phyloP scores from a whole-genome alignment of 768 basidiomycete genomes.

The Pleurotus giganteus region DNA sequence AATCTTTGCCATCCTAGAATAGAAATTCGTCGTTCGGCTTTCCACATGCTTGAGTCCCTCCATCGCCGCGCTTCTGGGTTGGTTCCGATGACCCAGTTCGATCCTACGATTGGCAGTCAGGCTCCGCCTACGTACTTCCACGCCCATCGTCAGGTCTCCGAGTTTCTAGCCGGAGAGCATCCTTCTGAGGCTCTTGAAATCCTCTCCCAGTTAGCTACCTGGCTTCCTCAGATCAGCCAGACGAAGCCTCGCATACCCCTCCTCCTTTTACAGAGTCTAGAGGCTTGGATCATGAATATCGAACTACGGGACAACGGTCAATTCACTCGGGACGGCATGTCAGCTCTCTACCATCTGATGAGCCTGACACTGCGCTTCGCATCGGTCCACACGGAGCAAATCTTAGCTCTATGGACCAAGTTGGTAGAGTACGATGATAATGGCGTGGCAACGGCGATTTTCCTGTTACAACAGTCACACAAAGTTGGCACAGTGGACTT shows the following conservation, averaged over 20 bases:
- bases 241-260: slow-evolving; percentile 31
- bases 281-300: slow-evolving; percentile 81
- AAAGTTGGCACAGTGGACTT: slow-evolving; percentile 79
- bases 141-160: slow-evolving; percentile 75
- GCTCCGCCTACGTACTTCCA: slow-evolving; percentile 77
- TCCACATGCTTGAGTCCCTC: slow-evolving; percentile 71
- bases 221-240: slow-evolving; percentile 61
- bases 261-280: slow-evolving; percentile 73
- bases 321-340: slow-evolving; percentile 56
- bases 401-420: slow-evolving; percentile 75
- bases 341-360: slow-evolving; percentile 77
- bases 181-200: slow-evolving; percentile 63
- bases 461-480: slow-evolving; percentile 84
- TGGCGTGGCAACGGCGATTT: slow-evolving; percentile 76
- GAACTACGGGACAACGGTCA: slow-evolving; percentile 61
- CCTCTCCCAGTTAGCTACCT: slow-evolving; percentile 65
- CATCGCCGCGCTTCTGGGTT: slow-evolving; percentile 69
- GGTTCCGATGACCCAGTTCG: slow-evolving; percentile 68
- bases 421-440: slow-evolving; percentile 75
- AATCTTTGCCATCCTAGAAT: slow-evolving; percentile 77
- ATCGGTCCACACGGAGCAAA: slow-evolving; percentile 74
- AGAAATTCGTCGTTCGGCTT: slow-evolving; percentile 69
- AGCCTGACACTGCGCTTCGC: slow-evolving; percentile 78
- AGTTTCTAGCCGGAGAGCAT: slow-evolving; percentile 76
- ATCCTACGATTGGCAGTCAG: slow-evolving; percentile 68